Conservation (phyloP, 208 protist genomes). For the Acanthamoeba sp. region DNA sequence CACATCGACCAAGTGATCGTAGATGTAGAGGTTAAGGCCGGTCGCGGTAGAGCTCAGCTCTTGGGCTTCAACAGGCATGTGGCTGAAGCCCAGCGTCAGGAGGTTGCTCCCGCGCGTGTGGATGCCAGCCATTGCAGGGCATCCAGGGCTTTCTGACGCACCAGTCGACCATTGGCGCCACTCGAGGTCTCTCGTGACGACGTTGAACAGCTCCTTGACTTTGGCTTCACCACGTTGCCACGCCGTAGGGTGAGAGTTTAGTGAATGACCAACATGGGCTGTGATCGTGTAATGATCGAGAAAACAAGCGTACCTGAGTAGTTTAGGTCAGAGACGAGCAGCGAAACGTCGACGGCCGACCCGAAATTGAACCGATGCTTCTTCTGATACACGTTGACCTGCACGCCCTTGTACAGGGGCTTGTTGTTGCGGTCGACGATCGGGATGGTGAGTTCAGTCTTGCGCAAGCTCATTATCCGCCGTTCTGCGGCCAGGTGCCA, state of each 20-base stretch:
- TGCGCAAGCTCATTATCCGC: background rate
- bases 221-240: no score
- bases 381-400: background rate
- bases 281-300: no score
- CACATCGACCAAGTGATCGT: background rate
- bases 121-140: no score
- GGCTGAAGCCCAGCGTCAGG: background rate
- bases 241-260: background rate
- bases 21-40: background rate
- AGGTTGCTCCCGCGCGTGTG: background rate
- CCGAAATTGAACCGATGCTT: background rate
- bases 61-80: background rate
- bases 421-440: background rate
- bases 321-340: background rate
- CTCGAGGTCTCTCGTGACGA: no score
- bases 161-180: no score
- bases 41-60: background rate
- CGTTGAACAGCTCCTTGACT: no score
- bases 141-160: no score
- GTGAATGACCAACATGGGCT: background rate
- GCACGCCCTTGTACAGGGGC: background rate
- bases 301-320: background rate
- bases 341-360: background rate
- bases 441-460: background rate
- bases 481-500: background rate